Evolutionary conservation across 75 land plant species (phyloP).

Genomic region (Pinus taeda): DNA sequence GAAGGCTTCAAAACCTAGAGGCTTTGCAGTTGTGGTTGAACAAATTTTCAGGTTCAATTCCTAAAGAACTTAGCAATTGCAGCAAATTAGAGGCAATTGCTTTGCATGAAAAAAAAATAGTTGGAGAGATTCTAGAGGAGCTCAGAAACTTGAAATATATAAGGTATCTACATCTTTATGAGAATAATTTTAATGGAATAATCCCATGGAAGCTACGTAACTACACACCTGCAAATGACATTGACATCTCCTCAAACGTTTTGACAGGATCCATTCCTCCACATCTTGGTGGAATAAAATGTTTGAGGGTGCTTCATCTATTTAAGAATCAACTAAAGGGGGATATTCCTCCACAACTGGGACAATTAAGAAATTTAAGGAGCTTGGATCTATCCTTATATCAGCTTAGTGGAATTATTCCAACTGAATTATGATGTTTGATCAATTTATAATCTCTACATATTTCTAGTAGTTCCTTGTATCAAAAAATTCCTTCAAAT

Average conservation of each 20-base stretch:
- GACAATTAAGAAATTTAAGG: slow-evolving; percentile 37
- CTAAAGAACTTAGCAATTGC: slow-evolving; percentile 65
- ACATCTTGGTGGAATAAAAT: slow-evolving; percentile 45
- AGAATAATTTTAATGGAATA: slow-evolving; percentile 52
- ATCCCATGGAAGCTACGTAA: slow-evolving; percentile 64
- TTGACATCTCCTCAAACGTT: slow-evolving; percentile 55
- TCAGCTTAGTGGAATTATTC: slow-evolving; percentile 62
- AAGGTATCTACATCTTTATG: slow-evolving; percentile 41
- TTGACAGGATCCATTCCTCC: slow-evolving; percentile 59
- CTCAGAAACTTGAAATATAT: slow-evolving; percentile 50
- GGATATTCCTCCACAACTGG: slow-evolving; percentile 40
- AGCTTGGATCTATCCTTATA: slow-evolving; percentile 72
- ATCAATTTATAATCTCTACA: slow-evolving; percentile 37
- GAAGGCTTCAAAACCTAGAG: slow-evolving; percentile 50
- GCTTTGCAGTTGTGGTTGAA: slow-evolving; percentile 54
- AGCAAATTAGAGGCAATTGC: slow-evolving; percentile 48
- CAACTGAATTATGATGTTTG: slow-evolving; percentile 42
- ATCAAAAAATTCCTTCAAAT: slow-evolving; percentile 49
- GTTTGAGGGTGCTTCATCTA: slow-evolving; percentile 36
- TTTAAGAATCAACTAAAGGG: slow-evolving; percentile 65
- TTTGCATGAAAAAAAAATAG: slow-evolving; percentile 54
- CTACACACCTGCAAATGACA: slow-evolving; percentile 31
- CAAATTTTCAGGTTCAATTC: slow-evolving; percentile 56
- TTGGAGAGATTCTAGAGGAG: slow-evolving; percentile 60
- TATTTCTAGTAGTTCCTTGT: slow-evolving; percentile 48